A percentile compares a stretch with the other conserved stretches of the same genome.
Conservation (phyloP, 129 eudicot genomes). For the Apium graveolens region DNA sequence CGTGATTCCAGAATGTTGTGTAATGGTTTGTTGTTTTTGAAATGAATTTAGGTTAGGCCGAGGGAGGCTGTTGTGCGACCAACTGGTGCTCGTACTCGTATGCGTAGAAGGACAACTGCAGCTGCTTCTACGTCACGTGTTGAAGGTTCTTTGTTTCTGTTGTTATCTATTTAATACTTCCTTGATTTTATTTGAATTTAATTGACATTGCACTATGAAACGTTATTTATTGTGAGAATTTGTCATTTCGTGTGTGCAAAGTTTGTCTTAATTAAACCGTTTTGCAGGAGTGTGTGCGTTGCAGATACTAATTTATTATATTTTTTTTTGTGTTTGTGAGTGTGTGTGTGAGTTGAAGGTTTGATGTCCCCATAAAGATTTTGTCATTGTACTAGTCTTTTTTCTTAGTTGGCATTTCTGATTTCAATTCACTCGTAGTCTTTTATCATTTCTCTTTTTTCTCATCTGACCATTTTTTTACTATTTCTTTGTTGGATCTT, state of each 20-base stretch:
- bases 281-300: background rate
- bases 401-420: background rate
- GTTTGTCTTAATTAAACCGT: background rate
- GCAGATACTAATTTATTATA: background rate
- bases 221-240: background rate
- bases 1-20: background rate
- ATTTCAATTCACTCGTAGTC: background rate
- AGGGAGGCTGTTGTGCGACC: conserved; percentile 67
- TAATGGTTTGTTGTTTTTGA: background rate
- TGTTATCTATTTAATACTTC: background rate
- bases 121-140: conserved; percentile 61
- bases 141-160: conserved; percentile 43
- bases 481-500: background rate
- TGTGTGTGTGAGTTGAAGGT: background rate
- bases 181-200: background rate
- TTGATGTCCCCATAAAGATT: background rate
- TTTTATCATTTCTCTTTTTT: background rate
- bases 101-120: conserved; percentile 80
- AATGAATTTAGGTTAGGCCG: conserved; percentile 39
- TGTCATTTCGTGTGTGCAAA: background rate
- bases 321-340: background rate
- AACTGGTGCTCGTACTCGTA: conserved; percentile 47
- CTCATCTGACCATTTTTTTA: background rate
- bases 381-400: background rate
- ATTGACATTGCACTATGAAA: background rate